Conservation (phyloP, 495 filamentous ascomycete genomes). For the Trypethelium eluteriae region DNA sequence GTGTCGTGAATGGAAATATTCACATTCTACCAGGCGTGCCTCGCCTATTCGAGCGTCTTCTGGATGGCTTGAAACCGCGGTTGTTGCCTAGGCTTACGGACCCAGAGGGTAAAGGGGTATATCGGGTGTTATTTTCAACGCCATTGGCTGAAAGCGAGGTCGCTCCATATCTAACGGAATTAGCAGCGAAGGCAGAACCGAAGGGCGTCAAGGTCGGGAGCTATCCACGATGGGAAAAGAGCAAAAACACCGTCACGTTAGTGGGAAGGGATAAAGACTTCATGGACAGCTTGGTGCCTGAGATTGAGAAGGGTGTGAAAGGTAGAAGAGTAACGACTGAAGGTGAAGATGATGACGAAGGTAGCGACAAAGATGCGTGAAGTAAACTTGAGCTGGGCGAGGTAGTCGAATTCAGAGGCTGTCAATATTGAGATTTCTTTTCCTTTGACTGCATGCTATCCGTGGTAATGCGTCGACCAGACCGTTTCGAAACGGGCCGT, state of each 20-base stretch:
- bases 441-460: background rate
- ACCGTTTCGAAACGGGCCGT: constrained; percentile 1
- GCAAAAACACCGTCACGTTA: constrained; percentile 81
- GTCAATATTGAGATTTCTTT: background rate
- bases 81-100: constrained; percentile 63
- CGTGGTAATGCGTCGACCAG: background rate
- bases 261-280: constrained; percentile 63
- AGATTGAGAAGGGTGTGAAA: constrained; percentile 56
- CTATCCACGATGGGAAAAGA: constrained; percentile 88
- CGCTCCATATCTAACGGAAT: constrained; percentile 69
- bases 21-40: constrained; percentile 92
- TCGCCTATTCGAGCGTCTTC: constrained; percentile 65
- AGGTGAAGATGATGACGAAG: constrained; percentile 55
- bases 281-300: constrained; percentile 52
- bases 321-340: constrained; percentile 50
- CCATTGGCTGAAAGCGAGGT: constrained; percentile 78
- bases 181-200: constrained; percentile 61
- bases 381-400: background rate
- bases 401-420: background rate
- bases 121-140: constrained; percentile 74
- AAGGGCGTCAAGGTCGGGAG: constrained; percentile 89
- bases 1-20: constrained; percentile 82
- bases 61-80: constrained; percentile 64
- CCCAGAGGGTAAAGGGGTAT: constrained; percentile 70
- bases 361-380: constrained; percentile 25